Percentiles rank a stretch among this genome's conserved stretches.
phyloP scores from a whole-genome alignment of 305 asterid genomes.

The Rubia occidens region DNA sequence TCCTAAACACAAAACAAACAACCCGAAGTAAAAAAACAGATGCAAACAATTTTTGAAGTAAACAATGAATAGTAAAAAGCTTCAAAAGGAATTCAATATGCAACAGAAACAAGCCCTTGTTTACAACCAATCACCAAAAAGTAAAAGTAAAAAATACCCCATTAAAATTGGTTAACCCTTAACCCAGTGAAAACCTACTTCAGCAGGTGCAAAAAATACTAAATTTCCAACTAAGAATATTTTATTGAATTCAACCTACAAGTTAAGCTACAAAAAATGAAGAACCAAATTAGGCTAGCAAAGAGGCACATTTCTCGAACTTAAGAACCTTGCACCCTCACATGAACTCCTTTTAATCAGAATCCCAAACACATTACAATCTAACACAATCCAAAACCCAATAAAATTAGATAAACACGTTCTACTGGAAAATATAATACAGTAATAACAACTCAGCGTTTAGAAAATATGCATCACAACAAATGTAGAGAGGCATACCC shows the following conservation, averaged over 20 bases:
- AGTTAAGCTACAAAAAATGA: neutral
- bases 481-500: constrained; percentile 31
- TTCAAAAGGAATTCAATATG: neutral
- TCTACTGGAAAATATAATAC: too few relatives aligned
- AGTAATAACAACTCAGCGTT: too few relatives aligned
- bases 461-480: too few relatives aligned
- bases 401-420: neutral
- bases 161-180: neutral
- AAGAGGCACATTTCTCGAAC: neutral
- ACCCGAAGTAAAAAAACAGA: neutral
- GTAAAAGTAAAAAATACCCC: neutral
- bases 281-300: neutral
- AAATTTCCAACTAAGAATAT: neutral
- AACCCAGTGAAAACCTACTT: neutral
- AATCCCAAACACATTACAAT: neutral
- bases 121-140: neutral
- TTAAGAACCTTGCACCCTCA: too few relatives aligned
- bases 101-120: neutral
- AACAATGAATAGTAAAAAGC: neutral
- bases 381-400: neutral
- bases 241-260: neutral
- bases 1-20: constrained; percentile 30
- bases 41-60: neutral
- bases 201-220: neutral
- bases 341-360: too few relatives aligned